phyloP scores from a whole-genome alignment of 805 yeast species.

The Yamadazyma sp. region DNA sequence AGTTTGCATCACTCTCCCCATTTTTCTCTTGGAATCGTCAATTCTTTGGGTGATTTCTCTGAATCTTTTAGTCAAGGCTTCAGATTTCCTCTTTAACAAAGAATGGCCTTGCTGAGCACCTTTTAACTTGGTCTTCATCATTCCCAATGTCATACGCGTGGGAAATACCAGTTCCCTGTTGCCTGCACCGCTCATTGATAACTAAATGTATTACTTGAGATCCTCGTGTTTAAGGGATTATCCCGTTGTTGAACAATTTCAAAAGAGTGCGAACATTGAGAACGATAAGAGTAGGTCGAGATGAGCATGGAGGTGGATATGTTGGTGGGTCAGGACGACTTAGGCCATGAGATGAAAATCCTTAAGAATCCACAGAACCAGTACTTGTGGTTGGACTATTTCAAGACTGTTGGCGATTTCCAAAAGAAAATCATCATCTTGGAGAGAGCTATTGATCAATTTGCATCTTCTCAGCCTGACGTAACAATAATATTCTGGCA shows the following conservation, averaged over 20 bases:
- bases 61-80: constrained; percentile 93
- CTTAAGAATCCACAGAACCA: constrained; percentile 31
- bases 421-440: constrained; percentile 46
- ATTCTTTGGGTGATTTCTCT: constrained; percentile 93
- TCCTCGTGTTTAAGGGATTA: constrained; percentile 7
- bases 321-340: constrained; percentile 24
- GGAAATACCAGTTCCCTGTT: constrained; percentile 96
- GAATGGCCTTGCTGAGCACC: constrained; percentile 98
- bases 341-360: constrained; percentile 36
- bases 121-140: constrained; percentile 92
- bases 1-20: constrained; percentile 98
- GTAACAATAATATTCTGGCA: constrained; percentile 56
- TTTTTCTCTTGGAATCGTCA: constrained; percentile 92
- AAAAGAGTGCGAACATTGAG: constrained; percentile 4
- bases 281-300: constrained; percentile 17
- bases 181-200: constrained; percentile 61
- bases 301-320: constrained; percentile 16
- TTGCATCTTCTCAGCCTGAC: constrained; percentile 21
- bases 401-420: constrained; percentile 21
- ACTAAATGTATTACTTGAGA: not conserved
- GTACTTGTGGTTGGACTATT: constrained; percentile 48
- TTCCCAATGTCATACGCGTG: constrained; percentile 93
- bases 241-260: constrained; percentile 7
- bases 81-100: constrained; percentile 89
- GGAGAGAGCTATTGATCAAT: constrained; percentile 44